These are phyloP conservation scores for Apiospora koreana DNA, from an alignment of 2,329 filamentous ascomycete species.

Conservation along the genomic window DNA sequence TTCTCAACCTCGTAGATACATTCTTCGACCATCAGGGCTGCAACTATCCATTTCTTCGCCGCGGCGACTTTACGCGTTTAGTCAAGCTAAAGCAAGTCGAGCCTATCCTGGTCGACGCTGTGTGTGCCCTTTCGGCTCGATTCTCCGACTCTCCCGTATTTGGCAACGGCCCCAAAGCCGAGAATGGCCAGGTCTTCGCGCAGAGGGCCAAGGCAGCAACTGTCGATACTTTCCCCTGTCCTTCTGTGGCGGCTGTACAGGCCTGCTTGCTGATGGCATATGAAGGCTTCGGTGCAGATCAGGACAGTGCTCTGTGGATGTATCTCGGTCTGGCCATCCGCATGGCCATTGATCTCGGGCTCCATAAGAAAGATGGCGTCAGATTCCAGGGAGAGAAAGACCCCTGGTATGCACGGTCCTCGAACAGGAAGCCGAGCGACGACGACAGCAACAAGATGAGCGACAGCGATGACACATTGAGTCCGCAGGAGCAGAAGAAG, in stretches of 20 bases:
- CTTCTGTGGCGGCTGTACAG: constrained; percentile 80
- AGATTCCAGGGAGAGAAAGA: constrained; percentile 58
- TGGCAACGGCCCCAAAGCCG: constrained; percentile 55
- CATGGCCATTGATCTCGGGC: constrained; percentile 77
- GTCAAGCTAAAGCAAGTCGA: constrained; percentile 81
- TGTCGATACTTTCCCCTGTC: constrained; percentile 80
- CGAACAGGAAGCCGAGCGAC: constrained; percentile 37
- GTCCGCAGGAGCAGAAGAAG: constrained; percentile 57
- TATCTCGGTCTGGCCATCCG: constrained; percentile 86
- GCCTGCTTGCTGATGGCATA: constrained; percentile 83
- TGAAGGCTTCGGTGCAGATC: constrained; percentile 84
- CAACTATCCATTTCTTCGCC: constrained; percentile 80
- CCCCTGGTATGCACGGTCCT: constrained; percentile 48
- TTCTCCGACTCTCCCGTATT: constrained; percentile 68
- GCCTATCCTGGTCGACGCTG: constrained; percentile 81
- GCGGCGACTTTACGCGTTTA: constrained; percentile 71
- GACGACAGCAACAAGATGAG: constrained; percentile 38
- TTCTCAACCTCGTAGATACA: constrained; percentile 73
- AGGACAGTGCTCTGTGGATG: constrained; percentile 92
- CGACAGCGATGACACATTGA: constrained; percentile 43
- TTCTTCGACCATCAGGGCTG: constrained; percentile 84
- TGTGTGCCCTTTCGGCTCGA: constrained; percentile 78
- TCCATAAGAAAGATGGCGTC: constrained; percentile 80
- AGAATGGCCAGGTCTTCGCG: constrained; percentile 77
- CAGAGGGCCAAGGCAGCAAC: constrained; percentile 81